Conservation (phyloP, 495 filamentous ascomycete species). For the Terfezia claveryi region DNA sequence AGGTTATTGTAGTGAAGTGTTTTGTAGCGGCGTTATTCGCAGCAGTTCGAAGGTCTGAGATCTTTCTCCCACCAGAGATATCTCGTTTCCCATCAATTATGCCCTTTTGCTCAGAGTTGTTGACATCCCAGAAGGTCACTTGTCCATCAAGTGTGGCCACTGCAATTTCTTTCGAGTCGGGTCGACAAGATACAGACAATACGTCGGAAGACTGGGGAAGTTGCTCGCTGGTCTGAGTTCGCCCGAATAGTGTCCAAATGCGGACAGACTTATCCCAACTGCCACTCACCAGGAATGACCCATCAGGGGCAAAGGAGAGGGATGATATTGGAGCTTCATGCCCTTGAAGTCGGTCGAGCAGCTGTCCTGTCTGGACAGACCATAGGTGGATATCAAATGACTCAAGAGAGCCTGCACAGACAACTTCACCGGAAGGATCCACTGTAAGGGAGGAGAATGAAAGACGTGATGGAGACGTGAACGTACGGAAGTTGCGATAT, state of each 20-base stretch:
- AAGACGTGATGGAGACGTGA: constrained; percentile 74
- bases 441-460: constrained; percentile 86
- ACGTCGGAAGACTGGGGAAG: constrained; percentile 78
- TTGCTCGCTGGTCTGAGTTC: constrained; percentile 87
- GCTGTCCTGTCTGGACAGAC: constrained; percentile 93
- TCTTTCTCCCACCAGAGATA: constrained; percentile 73
- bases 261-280: constrained; percentile 91
- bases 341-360: constrained; percentile 72
- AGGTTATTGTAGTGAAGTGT: constrained; percentile 64
- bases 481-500: constrained; percentile 91
- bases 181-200: constrained; percentile 63
- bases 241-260: constrained; percentile 82
- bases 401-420: constrained; percentile 84
- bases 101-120: constrained; percentile 59
- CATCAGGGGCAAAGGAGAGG: constrained; percentile 69
- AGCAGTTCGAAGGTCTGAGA: constrained; percentile 67
- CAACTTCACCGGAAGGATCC: constrained; percentile 87
- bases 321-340: constrained; percentile 85
- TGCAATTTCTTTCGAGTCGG: constrained; percentile 75
- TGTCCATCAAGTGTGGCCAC: constrained; percentile 86
- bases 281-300: constrained; percentile 60
- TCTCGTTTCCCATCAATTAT: constrained; percentile 76
- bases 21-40: constrained; percentile 80
- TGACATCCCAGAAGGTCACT: constrained; percentile 82
- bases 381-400: constrained; percentile 94